A percentile compares a stretch with the other conserved stretches of the same genome.
Evolutionary conservation across 495 filamentous ascomycete species (phyloP).

Genomic region (Durotheca rogersii): DNA sequence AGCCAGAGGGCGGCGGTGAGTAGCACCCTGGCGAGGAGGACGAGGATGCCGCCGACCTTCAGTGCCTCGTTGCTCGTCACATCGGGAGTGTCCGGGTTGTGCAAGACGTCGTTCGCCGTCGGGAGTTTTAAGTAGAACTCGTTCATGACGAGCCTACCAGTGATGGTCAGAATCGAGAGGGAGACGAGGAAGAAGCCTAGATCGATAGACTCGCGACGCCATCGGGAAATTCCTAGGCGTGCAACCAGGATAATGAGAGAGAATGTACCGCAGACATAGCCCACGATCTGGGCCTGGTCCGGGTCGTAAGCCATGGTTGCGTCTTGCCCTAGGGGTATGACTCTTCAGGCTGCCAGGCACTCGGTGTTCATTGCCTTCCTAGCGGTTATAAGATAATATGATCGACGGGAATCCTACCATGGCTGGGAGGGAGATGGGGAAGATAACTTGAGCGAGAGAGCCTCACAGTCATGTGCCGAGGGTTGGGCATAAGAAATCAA

Average conservation of each 20-base stretch:
- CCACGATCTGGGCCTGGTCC: conserved; percentile 18
- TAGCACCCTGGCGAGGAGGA: conserved; percentile 25
- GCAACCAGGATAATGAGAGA: conserved; percentile 20
- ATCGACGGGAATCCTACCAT: background rate
- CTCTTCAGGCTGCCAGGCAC: background rate
- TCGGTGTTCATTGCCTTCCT: conserved; percentile 7
- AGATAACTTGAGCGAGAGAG: background rate
- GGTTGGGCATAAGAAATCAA: background rate
- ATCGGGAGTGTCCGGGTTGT: conserved; percentile 11
- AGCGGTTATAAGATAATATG: background rate
- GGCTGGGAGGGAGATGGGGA: background rate
- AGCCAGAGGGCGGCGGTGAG: conserved; percentile 39
- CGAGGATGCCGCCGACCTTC: conserved; percentile 26
- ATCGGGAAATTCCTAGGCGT: conserved; percentile 24
- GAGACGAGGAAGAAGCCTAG: conserved; percentile 24
- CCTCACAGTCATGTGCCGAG: background rate
- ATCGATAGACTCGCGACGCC: conserved; percentile 32
- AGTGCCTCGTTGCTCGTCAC: conserved; percentile 12
- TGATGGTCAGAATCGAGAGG: conserved; percentile 23
- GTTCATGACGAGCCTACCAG: conserved; percentile 24
- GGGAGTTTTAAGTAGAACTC: conserved; percentile 25
- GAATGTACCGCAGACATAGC: conserved; percentile 23
- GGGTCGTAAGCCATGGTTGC: conserved; percentile 17
- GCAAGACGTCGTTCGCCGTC: conserved; percentile 24
- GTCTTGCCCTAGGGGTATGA: background rate